phyloP scores from a whole-genome alignment of 2,329 filamentous ascomycete genomes.

The Ophiostoma pallidulum region DNA sequence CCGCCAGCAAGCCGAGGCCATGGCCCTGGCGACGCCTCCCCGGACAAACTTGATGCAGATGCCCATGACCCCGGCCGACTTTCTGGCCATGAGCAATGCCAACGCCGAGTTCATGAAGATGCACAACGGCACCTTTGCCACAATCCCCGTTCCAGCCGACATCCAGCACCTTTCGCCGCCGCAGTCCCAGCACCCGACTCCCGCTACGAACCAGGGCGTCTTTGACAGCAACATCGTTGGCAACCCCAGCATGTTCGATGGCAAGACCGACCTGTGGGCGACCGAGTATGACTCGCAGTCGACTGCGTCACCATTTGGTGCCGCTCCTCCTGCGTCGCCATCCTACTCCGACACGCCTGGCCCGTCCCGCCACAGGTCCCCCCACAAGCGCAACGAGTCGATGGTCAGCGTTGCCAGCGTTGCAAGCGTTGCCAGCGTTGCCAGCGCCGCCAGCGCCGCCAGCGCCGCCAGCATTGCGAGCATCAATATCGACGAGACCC shows the following conservation, averaged over 20 bases:
- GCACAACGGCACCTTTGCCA: conserved; percentile 22
- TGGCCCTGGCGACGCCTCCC: conserved; percentile 45
- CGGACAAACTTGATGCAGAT: conserved; percentile 38
- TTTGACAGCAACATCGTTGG: conserved; percentile 22
- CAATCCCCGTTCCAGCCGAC: conserved; percentile 26
- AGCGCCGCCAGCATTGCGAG: conserved; percentile 47
- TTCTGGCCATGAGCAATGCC: conserved; percentile 36
- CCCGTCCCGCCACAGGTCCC: conserved; percentile 24
- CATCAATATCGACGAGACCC: conserved; percentile 56
- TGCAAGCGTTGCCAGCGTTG: conserved; percentile 52
- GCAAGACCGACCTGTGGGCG: conserved; percentile 32
- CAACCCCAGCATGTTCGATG: conserved; percentile 29
- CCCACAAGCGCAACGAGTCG: conserved; percentile 50
- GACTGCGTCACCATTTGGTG: conserved; percentile 13
- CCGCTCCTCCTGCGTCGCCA: conserved; percentile 4
- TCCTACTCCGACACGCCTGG: conserved; percentile 16
- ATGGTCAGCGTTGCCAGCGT: conserved; percentile 44
- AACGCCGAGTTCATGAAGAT: conserved; percentile 28
- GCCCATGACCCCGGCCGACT: conserved; percentile 47
- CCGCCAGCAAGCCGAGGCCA: conserved; percentile 43
- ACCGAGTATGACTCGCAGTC: conserved; percentile 19
- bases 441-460: conserved; percentile 50
- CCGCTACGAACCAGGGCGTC: conserved; percentile 39
- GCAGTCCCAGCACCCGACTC: conserved; percentile 43
- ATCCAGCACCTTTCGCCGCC: conserved; percentile 34